phyloP scores from a whole-genome alignment of 805 yeast species.

The Saturnispora diversa region DNA sequence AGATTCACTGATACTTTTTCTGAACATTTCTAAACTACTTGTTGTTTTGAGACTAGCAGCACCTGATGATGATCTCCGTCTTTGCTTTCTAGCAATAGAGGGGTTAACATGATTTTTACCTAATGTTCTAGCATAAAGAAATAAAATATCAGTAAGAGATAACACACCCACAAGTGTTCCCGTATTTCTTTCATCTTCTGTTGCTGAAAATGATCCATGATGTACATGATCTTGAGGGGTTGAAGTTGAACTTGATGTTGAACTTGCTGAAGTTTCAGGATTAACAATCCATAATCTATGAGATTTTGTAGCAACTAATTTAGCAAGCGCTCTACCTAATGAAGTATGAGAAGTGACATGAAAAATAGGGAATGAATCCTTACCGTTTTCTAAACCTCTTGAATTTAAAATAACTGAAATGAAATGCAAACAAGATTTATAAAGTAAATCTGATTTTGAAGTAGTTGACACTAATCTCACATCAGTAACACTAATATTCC shows the following conservation, averaged over 20 bases:
- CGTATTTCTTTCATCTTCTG: slow-evolving; percentile 35
- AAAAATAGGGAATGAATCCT: slow-evolving; percentile 94
- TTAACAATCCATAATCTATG: slow-evolving; percentile 85
- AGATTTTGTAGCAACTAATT: slow-evolving; percentile 88
- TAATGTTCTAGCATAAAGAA: slow-evolving; percentile 65
- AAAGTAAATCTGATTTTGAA: slow-evolving; percentile 75
- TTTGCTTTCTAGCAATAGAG: slow-evolving; percentile 75
- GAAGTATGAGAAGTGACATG: slow-evolving; percentile 78
- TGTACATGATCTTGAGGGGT: slow-evolving; percentile 5
- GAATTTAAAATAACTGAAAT: slow-evolving; percentile 76
- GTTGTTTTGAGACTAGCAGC: slow-evolving; percentile 29
- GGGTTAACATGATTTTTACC: slow-evolving; percentile 75
- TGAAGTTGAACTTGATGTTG: slow-evolving; percentile 10
- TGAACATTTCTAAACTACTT: slow-evolving; percentile 36
- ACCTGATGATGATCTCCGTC: slow-evolving; percentile 54
- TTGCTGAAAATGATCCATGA: slow-evolving; percentile 12
- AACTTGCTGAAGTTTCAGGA: slow-evolving; percentile 29
- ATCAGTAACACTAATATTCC: slow-evolving; percentile 92
- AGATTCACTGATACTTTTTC: slow-evolving; percentile 30
- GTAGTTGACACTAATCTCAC: slow-evolving; percentile 82
- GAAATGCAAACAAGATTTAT: slow-evolving; percentile 79
- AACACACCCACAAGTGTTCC: slow-evolving; percentile 89
- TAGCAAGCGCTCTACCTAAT: slow-evolving; percentile 84
- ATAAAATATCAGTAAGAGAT: slow-evolving; percentile 82
- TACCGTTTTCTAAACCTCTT: slow-evolving; percentile 89